These are phyloP conservation scores for Ascochyta fabae DNA, from an alignment of 2,329 filamentous ascomycete species.

Conservation along the genomic window DNA sequence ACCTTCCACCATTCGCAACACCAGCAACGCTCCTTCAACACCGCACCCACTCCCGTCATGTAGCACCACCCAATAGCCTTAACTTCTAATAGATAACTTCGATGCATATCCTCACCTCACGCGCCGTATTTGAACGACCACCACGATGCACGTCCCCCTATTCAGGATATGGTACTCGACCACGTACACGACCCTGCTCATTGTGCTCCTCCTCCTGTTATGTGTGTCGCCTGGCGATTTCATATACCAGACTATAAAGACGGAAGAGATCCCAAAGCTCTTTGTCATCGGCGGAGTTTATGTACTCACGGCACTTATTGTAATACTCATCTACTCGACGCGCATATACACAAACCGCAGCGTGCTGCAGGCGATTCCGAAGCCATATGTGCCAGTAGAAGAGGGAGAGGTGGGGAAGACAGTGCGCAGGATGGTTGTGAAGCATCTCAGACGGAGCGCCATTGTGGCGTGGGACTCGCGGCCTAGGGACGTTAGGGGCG, in stretches of 20 bases:
- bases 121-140: constrained; percentile 11
- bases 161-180: constrained; percentile 83
- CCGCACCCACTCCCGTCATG: constrained; percentile 24
- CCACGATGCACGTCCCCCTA: constrained; percentile 59
- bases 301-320: constrained; percentile 71
- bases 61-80: constrained; percentile 25
- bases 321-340: constrained; percentile 78
- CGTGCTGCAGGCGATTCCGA: constrained; percentile 82
- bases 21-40: constrained; percentile 20
- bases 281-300: constrained; percentile 82
- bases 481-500: constrained; percentile 65
- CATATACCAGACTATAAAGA: constrained; percentile 76
- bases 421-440: constrained; percentile 77
- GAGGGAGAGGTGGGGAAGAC: constrained; percentile 79
- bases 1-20: constrained; percentile 18
- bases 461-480: constrained; percentile 79
- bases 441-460: constrained; percentile 76
- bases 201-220: constrained; percentile 75
- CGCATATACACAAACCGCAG: constrained; percentile 87
- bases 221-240: constrained; percentile 79
- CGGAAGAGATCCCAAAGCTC: constrained; percentile 75
- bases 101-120: constrained; percentile 27
- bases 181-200: constrained; percentile 76
- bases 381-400: constrained; percentile 83
- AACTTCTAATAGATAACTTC: constrained; percentile 34